Conservation (phyloP, 2,329 filamentous ascomycete genomes). For the Talaromyces sp. region DNA sequence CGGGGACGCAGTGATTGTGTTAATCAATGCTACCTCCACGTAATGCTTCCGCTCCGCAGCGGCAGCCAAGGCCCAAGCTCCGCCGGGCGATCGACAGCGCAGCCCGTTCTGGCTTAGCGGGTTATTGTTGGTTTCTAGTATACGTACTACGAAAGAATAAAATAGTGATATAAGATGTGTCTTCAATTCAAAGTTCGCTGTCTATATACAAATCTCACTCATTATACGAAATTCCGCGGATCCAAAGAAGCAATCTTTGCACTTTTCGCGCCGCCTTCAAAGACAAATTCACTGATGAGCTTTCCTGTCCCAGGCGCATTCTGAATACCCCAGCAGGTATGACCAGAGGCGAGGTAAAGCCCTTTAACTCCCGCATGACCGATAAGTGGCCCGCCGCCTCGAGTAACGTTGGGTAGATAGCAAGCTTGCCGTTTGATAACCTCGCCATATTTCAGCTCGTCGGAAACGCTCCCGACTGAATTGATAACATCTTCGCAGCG, state of each 20-base stretch:
- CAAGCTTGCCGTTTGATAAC: constrained; percentile 79
- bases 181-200: not conserved
- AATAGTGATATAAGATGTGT: not conserved
- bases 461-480: constrained; percentile 58
- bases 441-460: constrained; percentile 60
- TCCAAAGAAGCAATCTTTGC: constrained; percentile 63
- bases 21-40: constrained; percentile 3
- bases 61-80: not conserved
- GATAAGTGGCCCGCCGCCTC: constrained; percentile 65
- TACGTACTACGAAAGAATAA: not conserved
- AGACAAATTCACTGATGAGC: constrained; percentile 71
- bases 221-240: constrained; percentile 53
- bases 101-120: not conserved
- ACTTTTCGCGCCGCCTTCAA: constrained; percentile 66
- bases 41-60: constrained; percentile 3
- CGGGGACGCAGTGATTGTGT: not conserved
- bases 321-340: constrained; percentile 98
- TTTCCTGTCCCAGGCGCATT: constrained; percentile 86
- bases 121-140: not conserved
- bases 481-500: constrained; percentile 82
- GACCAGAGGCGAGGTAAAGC: constrained; percentile 76
- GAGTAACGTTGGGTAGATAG: constrained; percentile 74
- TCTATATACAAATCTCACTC: not conserved
- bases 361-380: constrained; percentile 70
- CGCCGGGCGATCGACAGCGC: not conserved